Base-by-base conservation (phyloP, 2,329 filamentous ascomycete genomes). In the Ceratocystiopsis sp. region DNA sequence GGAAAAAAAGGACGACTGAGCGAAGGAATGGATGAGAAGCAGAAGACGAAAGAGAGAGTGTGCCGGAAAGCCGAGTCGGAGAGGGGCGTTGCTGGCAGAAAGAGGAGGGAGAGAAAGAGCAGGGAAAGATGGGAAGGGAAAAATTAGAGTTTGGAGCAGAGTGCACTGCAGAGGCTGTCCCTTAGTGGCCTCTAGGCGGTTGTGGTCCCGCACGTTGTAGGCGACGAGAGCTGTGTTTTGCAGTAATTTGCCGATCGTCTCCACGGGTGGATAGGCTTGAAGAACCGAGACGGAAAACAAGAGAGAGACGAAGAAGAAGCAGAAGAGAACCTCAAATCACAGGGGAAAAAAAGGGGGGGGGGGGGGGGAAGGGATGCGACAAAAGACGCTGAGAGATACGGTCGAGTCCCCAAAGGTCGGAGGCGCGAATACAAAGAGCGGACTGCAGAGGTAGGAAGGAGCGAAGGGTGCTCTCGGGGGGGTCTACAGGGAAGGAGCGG, bases 251-350 rank as follows among this genome's bases (percentile, higher is more conserved):
- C 25, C 25, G 25, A 29, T 29, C 25, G 25, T 29, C 25, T 29
- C 25, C 25, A 11, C 25, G 39, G 15, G 25, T 29, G 25, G 25
- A 11, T 11, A 29, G 25, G 25, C 25, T 11, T 29, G 33, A 32
- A 34, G 37, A 39, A 32, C 21, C 35, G 19, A 42, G 34, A 40
- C 16, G 37, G 40, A 43, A 21, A 34, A 25, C 35, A 19, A n/a
- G 11, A 21, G 42, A 46, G 38, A 43, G 39, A 40, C 46, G 44
- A 41, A 43, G 41, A 46, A 37, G 35, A n/a, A 41, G 37, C 21
- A 37, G 21, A 41, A 44, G 37, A 40, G 19, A 25, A 41, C 6
- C 7, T 16, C 44, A 43, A 15, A 47, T 32, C 19, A 21, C 19
- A 21, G 19, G n/a, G n/a, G n/a, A n/a, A n/a, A n/a, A n/a, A 21